Base-by-base conservation (phyloP, 1,284 basidiomycete species). In the Erythrobasidium hasegawianum region DNA sequence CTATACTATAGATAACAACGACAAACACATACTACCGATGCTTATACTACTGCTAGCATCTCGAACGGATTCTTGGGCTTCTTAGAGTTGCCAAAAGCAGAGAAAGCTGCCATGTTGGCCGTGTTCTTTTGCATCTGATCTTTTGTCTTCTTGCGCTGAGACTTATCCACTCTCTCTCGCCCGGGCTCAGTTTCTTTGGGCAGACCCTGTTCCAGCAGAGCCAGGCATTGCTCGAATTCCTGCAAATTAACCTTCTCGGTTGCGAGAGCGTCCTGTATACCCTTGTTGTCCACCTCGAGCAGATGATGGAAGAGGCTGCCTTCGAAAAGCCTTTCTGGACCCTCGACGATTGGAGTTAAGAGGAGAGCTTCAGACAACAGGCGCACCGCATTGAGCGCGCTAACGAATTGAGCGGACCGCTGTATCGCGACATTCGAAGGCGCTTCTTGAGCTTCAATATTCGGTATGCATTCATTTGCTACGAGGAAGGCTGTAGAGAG, bases 321-420 rank as follows among this genome's bases (percentile, higher is more conserved):
- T 38, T 64, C 53, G 29, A 56, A 64, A 2, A 64, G 53, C n/a
- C 18, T 29, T 20, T 64, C 61, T 0, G 40, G 40, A 3, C 38
- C 18, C 13, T 27, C 11, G 10, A n/a, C 1, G 49, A 33, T n/a
- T 47, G 54, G 40, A 14, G 53, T 64, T 24, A 64, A 33, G 16
- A 64, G 43, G 2, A 64, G 43, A 1, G 43, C 45, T 57, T 64
- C 61, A 11, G 29, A 29, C 13, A 64, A 43, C 26, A 57, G 14
- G 18, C 53, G 47, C 1, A 64, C 54, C n/a, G 61, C 43, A 1
- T 38, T 22, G 29, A 64, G 61, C 18, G 61, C 38, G 24, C 53
- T 64, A 2, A 54, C 52, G 11, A 64, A 26, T 18, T 64, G 53
- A 2, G 61, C 61, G n/a, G 61, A 45, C 14, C 61, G 61, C 41